Evolutionary conservation across 352 stramenopile genomes (phyloP), one percentile per base, ranked within the genome.

Genomic region (Pythium oligandrum): DNA sequence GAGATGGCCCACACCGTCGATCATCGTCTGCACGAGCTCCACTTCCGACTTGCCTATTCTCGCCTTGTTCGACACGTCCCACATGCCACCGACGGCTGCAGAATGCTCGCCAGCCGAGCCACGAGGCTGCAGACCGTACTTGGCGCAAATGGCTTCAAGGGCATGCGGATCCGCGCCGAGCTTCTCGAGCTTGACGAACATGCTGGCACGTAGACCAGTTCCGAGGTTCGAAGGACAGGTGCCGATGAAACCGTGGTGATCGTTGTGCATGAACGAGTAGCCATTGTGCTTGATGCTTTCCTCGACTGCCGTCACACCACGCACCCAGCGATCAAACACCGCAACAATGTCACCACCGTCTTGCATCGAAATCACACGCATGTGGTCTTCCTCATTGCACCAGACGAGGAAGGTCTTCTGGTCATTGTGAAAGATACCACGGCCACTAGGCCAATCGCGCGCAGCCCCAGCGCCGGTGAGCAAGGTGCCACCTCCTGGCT

Each of bases 1-100:
- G 56, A 98, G 73, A 55, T 88, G 84, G 2, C 83, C 74, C 2
- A 98, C 84, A 32, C 93, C 93, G 59, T 98, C 86, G 51, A 98
- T 97, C 90, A 98, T 98, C 31, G 92, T 88, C 76, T 98, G 94
- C 53, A 98, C 94, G 30, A 98, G 76, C 63, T 98, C 82, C 3
- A 97, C 90, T 63, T 98, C 93, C 40, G 84, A 97, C 55, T 96
- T 96, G 7, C 93, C 93, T 53, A 98, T 88, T 44, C 90, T 74
- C 45, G 96, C 88, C 54, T 96, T 93, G 79, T 98, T 98, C 5
- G 90, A 97, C 56, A 98, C 83, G 53, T 98, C 93, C 69, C 90
- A 98, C 51, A 97, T 90, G 39, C 90, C 87, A 26, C 83, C 87
- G 3, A 78, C 60, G 17, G 82, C 73, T 11, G 82, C 83, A 37